Base-by-base conservation (phyloP, 768 basidiomycete genomes). In the Panellus pusillus region DNA sequence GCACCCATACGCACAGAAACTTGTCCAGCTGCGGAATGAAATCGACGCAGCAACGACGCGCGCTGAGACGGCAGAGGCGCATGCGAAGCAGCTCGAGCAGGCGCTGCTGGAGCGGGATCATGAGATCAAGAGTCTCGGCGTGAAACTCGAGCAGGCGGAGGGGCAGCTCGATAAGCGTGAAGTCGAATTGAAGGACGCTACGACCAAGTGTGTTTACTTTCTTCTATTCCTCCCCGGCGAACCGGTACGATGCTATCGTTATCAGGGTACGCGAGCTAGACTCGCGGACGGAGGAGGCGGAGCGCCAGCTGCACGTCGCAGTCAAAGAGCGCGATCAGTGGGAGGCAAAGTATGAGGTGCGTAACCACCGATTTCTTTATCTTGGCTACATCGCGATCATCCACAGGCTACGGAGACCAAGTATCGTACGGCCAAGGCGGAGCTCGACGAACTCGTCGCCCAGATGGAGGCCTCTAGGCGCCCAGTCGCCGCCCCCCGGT, bases 131-230 rank as follows among this genome's bases (percentile, higher is more conserved):
- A 88, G 86, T 1, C 79, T 80, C 50, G 83, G 86, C 5, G 57
- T 35, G 27, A 76, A 82, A 18, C 73, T 86, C 54, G 78, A 87
- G 58, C 74, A 77, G 58, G 61, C 75, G 12, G 89, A 90, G 66
- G 31, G 20, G 9, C 8, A 15, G 42, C 42, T 55, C 20, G 46
- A 54, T 20, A 19, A 19, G 24, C 32, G 27, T 42, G 0, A 79
- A 79, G 62, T 68, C 78, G 83, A 84, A 63, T 70, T 85, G 58
- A 86, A 87, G 71, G 89, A 90, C 62, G 85, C 84, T 6, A 80
- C 81, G 18, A 88, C 88, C 70, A 87, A 87, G 88, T 89, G 65
- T 63, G 84, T 79, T 9, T 6, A 9, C 27, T 7, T n/a, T 40
- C 24, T 13, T 6, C 28, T 17, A 17, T 35, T 14, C 31, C 15